These are phyloP conservation scores for Verbascum thapsus DNA, from an alignment of 257 asterid genomes.

Conservation along the genomic window DNA sequence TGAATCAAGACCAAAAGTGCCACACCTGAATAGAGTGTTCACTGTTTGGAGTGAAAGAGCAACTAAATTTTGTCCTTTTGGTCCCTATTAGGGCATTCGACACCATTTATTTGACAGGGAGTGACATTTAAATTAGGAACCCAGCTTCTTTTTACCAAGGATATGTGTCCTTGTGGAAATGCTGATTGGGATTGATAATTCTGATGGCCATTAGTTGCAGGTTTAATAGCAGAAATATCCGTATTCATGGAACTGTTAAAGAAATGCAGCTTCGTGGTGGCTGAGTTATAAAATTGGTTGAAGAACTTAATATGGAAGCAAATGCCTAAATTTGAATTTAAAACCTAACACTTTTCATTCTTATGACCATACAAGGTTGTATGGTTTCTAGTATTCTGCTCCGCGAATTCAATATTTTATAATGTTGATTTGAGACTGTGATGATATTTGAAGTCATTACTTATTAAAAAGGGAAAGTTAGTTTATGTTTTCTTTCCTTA, in stretches of 20 bases:
- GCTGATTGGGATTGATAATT: too few relatives aligned
- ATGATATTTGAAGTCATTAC: slow-evolving; percentile 5
- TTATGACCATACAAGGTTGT: not conserved
- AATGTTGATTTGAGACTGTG: slow-evolving; percentile 1
- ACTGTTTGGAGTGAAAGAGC: too few relatives aligned
- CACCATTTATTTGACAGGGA: too few relatives aligned
- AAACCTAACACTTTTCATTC: not conserved
- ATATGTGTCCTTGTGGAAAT: too few relatives aligned
- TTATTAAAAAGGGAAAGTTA: not conserved
- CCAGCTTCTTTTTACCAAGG: too few relatives aligned
- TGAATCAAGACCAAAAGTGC: not conserved
- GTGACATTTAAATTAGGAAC: too few relatives aligned
- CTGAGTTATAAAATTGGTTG: not conserved
- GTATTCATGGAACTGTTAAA: not conserved
- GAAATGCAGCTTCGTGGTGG: not conserved
- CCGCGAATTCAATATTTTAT: not conserved
- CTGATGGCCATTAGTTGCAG: not conserved
- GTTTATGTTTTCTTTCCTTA: not conserved
- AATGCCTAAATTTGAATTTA: not conserved
- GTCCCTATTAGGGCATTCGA: too few relatives aligned
- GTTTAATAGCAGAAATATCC: not conserved
- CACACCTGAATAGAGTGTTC: not conserved
- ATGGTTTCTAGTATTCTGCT: not conserved
- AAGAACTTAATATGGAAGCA: not conserved
- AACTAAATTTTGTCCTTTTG: too few relatives aligned